Evolutionary conservation across 352 stramenopile genomes (phyloP).

Genomic region (Phytophthora ramorum): DNA sequence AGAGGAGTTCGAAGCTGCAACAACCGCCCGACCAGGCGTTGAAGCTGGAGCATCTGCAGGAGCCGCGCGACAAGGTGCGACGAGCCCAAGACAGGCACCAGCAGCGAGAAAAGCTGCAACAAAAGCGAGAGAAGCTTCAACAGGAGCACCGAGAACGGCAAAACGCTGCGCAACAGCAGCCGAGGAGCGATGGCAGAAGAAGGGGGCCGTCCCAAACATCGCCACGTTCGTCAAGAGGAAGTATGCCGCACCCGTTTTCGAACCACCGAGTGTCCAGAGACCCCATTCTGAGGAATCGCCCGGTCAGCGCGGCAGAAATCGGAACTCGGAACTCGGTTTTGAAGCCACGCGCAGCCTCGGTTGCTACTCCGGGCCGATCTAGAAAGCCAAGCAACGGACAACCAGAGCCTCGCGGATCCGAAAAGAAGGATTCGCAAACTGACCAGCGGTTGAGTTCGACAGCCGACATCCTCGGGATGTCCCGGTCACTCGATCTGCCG

Average conservation of each 20-base stretch:
- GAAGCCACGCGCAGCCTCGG: slow-evolving; percentile 12
- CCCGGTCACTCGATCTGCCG: slow-evolving; percentile 24
- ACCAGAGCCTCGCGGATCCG: slow-evolving; percentile 9
- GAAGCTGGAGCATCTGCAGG: slow-evolving; percentile 25
- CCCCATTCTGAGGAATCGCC: slow-evolving; percentile 10
- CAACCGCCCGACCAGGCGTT: slow-evolving; percentile 1
- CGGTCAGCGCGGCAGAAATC: slow-evolving; percentile 12
- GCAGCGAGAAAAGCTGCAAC: background rate
- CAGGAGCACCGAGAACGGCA: slow-evolving; percentile 12
- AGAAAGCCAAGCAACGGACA: slow-evolving; percentile 16
- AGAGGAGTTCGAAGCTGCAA: slow-evolving; percentile 4
- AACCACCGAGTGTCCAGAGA: slow-evolving; percentile 31
- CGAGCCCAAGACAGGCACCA: slow-evolving; percentile 4
- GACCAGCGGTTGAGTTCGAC: slow-evolving; percentile 27
- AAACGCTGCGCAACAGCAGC: background rate
- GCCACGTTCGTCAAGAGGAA: slow-evolving; percentile 6
- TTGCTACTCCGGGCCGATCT: slow-evolving; percentile 14
- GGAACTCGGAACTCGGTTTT: slow-evolving; percentile 1
- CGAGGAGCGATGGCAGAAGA: slow-evolving; percentile 18
- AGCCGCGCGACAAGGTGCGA: slow-evolving; percentile 8
- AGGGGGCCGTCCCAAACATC: slow-evolving; percentile 15
- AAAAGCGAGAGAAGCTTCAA: slow-evolving; percentile 29
- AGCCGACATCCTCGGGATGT: slow-evolving; percentile 39
- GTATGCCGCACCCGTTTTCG: slow-evolving; percentile 21
- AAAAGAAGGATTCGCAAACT: slow-evolving; percentile 26